A percentile compares a stretch with the other conserved stretches of the same genome.
Evolutionary conservation across 2,329 filamentous ascomycete species (phyloP).

Genomic region (Gyromitra esculenta): DNA sequence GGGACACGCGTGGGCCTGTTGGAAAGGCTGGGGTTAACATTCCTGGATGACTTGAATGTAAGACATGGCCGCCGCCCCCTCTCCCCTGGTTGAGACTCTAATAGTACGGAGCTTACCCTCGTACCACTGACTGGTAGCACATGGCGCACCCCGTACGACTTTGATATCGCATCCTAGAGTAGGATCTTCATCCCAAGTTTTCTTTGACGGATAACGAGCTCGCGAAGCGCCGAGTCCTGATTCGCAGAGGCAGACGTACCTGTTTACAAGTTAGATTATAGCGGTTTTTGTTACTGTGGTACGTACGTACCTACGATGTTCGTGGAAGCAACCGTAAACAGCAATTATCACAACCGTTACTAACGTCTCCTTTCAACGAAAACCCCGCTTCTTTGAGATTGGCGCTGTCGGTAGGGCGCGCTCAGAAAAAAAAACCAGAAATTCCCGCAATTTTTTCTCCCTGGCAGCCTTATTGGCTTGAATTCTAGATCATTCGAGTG

Average conservation of each 20-base stretch:
- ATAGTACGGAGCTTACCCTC: slow-evolving; percentile 13
- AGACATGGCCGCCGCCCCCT: slow-evolving; percentile 12
- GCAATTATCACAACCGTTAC: slow-evolving; percentile 3
- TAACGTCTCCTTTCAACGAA: not conserved
- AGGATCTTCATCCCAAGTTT: slow-evolving; percentile 37
- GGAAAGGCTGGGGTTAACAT: slow-evolving; percentile 3
- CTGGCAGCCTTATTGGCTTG: not conserved
- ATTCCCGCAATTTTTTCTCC: not conserved
- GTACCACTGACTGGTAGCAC: slow-evolving; percentile 32
- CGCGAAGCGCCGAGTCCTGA: slow-evolving; percentile 9
- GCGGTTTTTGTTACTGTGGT: slow-evolving; percentile 12
- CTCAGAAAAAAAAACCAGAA: not conserved
- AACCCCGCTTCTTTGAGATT: not conserved
- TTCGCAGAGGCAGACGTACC: slow-evolving; percentile 5
- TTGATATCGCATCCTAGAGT: slow-evolving; percentile 24
- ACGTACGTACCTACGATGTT: not conserved
- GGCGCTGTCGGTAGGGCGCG: not conserved
- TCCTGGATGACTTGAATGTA: slow-evolving; percentile 4
- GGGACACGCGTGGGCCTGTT: slow-evolving; percentile 3
- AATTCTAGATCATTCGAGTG: not conserved
- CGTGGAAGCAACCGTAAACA: not conserved
- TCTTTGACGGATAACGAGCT: slow-evolving; percentile 26
- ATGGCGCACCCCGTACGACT: slow-evolving; percentile 12
- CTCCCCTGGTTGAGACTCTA: slow-evolving; percentile 20
- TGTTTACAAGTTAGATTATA: not conserved